These are phyloP conservation scores for Starmera quercuum DNA, from an alignment of 805 yeast species.

Conservation along the genomic window DNA sequence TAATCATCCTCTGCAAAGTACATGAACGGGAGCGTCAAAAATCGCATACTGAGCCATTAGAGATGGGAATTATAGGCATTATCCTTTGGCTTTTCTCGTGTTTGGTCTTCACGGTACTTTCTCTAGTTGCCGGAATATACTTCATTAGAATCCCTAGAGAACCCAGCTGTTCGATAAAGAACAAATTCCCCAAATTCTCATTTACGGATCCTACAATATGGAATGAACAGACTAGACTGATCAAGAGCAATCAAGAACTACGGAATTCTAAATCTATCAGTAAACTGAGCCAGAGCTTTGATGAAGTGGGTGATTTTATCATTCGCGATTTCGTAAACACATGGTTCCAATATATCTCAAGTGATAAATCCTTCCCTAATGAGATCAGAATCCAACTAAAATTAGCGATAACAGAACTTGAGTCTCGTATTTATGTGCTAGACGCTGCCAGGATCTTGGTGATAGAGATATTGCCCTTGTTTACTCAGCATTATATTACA, in stretches of 20 bases:
- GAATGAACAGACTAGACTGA: constrained; percentile 15
- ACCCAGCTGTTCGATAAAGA: background rate
- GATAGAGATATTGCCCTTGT: constrained; percentile 49
- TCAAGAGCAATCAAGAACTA: constrained; percentile 9
- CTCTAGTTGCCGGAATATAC: too few species aligned
- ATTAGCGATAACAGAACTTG: constrained; percentile 32
- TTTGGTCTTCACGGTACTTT: too few species aligned
- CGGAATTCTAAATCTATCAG: constrained; percentile 3
- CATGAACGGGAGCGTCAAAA: too few species aligned
- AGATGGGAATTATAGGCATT: too few species aligned
- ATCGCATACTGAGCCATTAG: too few species aligned
- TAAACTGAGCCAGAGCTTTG: constrained; percentile 31
- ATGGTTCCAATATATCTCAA: constrained; percentile 49
- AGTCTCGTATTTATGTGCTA: constrained; percentile 30
- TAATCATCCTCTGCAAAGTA: too few species aligned
- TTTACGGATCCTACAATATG: constrained; percentile 24
- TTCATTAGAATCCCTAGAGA: background rate
- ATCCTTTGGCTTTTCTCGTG: too few species aligned
- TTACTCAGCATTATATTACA: constrained; percentile 55
- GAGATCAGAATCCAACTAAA: constrained; percentile 36
- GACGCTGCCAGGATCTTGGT: constrained; percentile 56
- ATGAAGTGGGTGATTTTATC: constrained; percentile 37
- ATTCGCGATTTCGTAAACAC: constrained; percentile 43
- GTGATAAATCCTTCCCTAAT: constrained; percentile 28
- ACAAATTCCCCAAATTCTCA: constrained; percentile 14